Conservation (phyloP, 768 basidiomycete genomes). For the Phlegmacium glaucopus region DNA sequence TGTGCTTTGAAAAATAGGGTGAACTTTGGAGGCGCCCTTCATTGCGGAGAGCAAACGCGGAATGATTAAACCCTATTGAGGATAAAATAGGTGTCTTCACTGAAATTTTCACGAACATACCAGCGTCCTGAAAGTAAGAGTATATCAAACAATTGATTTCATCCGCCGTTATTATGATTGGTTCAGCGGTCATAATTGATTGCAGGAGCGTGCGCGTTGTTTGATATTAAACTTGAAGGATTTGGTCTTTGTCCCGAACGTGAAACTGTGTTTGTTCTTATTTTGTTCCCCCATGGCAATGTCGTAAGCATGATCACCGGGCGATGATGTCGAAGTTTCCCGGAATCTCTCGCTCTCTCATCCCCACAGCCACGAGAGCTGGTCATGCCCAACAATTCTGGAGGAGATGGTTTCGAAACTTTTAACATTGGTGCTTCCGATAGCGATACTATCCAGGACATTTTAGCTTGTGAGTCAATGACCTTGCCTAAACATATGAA, state of each 20-base stretch:
- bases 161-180: constrained; percentile 69
- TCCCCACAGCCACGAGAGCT: too few relatives aligned
- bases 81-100: constrained; percentile 5
- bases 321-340: too few relatives aligned
- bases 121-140: constrained; percentile 81
- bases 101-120: constrained; percentile 29
- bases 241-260: constrained; percentile 3
- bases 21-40: constrained; percentile 73
- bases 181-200: constrained; percentile 35
- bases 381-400: background rate
- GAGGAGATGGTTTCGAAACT: background rate
- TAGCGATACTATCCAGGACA: constrained; percentile 15
- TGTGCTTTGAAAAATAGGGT: constrained; percentile 64
- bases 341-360: too few relatives aligned
- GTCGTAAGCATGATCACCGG: too few relatives aligned
- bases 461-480: constrained; percentile 14
- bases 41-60: constrained; percentile 76
- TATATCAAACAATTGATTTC: constrained; percentile 85
- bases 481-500: background rate
- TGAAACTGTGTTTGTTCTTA: constrained; percentile 13
- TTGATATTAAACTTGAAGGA: too few relatives aligned
- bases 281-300: background rate
- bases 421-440: background rate
- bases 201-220: constrained; percentile 11
- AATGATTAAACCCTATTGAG: constrained; percentile 67